These are phyloP conservation scores for Fistulinella prunicolor DNA, from an alignment of 768 basidiomycete species.

Conservation along the genomic window DNA sequence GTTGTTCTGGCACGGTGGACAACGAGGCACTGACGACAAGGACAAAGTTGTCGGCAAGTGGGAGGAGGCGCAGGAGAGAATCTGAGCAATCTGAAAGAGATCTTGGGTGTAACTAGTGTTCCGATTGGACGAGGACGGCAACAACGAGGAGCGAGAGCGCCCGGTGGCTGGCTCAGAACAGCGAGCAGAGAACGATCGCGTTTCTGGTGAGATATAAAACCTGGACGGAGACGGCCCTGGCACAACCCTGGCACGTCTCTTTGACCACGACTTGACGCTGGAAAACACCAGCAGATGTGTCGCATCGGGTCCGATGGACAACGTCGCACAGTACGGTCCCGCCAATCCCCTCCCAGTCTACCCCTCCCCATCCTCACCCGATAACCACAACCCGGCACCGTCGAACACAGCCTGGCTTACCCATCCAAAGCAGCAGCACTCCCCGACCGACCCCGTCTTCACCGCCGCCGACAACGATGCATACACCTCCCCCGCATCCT, in stretches of 20 bases:
- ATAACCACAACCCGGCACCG: constrained; percentile 23
- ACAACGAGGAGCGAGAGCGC: constrained; percentile 21
- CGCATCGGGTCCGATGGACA: constrained; percentile 36
- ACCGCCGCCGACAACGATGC: constrained; percentile 40
- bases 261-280: constrained; percentile 27
- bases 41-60: constrained; percentile 20
- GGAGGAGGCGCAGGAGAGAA: constrained; percentile 11
- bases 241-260: constrained; percentile 29
- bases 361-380: constrained; percentile 28
- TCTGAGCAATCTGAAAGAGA: constrained; percentile 12
- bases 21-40: constrained; percentile 18
- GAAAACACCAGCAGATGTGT: constrained; percentile 32
- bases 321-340: constrained; percentile 32
- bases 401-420: constrained; percentile 30
- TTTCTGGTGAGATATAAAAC: constrained; percentile 30
- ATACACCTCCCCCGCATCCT: constrained; percentile 24
- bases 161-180: not conserved
- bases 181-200: constrained; percentile 18
- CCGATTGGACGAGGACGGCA: constrained; percentile 8
- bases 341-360: constrained; percentile 31
- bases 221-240: constrained; percentile 23
- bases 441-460: constrained; percentile 31
- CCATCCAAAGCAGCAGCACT: constrained; percentile 12
- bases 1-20: constrained; percentile 7
- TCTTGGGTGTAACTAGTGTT: not conserved